phyloP scores from a whole-genome alignment of 805 yeast species.

The Kazachstania kunashirensis region DNA sequence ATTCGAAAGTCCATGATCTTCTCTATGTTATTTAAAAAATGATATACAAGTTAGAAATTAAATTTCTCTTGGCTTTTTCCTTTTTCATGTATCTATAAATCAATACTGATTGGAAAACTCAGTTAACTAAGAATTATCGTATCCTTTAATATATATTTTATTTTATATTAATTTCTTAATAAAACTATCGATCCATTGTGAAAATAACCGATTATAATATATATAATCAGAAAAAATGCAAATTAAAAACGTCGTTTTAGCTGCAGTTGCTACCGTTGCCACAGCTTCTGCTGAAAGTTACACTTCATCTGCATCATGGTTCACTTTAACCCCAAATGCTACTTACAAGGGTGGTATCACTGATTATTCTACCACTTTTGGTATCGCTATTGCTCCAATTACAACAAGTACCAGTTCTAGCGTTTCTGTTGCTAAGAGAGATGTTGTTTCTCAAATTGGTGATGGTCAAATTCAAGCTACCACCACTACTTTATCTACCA shows the following conservation, averaged over 20 bases:
- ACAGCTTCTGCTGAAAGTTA: constrained; percentile 18
- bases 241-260: constrained; percentile 16
- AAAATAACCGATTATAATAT: too few species aligned
- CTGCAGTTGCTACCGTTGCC: constrained; percentile 22
- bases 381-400: constrained; percentile 35
- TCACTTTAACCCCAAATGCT: constrained; percentile 33
- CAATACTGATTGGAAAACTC: too few species aligned
- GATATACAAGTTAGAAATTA: too few species aligned
- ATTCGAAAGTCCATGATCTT: too few species aligned
- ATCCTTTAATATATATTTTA: too few species aligned
- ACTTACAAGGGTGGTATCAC: constrained; percentile 32
- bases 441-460: constrained; percentile 22
- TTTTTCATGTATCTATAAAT: too few species aligned
- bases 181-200: too few species aligned
- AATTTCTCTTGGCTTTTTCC: too few species aligned
- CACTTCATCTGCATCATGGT: constrained; percentile 31
- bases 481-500: constrained; percentile 5
- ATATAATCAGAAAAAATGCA: too few species aligned
- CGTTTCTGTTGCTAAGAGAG: constrained; percentile 39
- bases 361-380: constrained; percentile 31
- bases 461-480: constrained; percentile 16
- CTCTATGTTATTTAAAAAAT: too few species aligned
- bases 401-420: constrained; percentile 22
- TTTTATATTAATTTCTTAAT: too few species aligned
- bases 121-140: too few species aligned